phyloP scores from a whole-genome alignment of 2,329 filamentous ascomycete species.

The Thielaviopsis punctulata region DNA sequence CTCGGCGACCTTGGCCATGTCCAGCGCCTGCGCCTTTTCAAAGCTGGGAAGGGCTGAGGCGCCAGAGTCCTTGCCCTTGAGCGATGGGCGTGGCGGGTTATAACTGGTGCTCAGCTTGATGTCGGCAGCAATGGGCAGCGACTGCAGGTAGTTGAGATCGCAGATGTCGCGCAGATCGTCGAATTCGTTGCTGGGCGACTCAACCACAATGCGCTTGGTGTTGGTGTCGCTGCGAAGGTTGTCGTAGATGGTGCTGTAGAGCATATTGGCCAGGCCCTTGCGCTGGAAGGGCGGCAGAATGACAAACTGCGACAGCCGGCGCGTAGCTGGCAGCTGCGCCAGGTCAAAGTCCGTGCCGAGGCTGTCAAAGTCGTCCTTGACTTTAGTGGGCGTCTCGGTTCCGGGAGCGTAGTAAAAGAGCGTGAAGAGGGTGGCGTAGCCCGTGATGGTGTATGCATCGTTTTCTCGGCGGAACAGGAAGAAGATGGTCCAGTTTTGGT shows the following conservation, averaged over 20 bases:
- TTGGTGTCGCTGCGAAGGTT: constrained; percentile 48
- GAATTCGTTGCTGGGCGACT: constrained; percentile 81
- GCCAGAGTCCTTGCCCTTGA: constrained; percentile 11
- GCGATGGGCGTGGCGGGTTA: constrained; percentile 30
- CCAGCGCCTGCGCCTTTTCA: constrained; percentile 15
- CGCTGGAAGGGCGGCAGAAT: constrained; percentile 77
- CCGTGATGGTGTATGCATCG: constrained; percentile 57
- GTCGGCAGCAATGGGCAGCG: constrained; percentile 36
- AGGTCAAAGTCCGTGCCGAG: constrained; percentile 30
- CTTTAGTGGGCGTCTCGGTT: constrained; percentile 15
- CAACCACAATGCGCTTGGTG: constrained; percentile 73
- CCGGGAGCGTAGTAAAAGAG: constrained; percentile 50
- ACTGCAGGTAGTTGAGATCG: constrained; percentile 49
- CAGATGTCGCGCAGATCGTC: constrained; percentile 62
- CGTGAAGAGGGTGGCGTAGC: constrained; percentile 80
- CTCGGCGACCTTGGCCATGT: constrained; percentile 34
- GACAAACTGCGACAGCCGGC: constrained; percentile 83
- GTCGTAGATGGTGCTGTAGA: constrained; percentile 68
- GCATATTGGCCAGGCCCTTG: constrained; percentile 57
- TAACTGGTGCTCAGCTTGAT: constrained; percentile 38
- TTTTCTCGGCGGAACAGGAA: constrained; percentile 47
- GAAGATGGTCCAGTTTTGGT: constrained; percentile 78
- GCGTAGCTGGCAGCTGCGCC: constrained; percentile 51
- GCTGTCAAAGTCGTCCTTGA: constrained; percentile 25
- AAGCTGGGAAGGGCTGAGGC: neutral